Evolutionary conservation across 1,284 basidiomycete species (phyloP).

Genomic region (Cronartium quercuum): DNA sequence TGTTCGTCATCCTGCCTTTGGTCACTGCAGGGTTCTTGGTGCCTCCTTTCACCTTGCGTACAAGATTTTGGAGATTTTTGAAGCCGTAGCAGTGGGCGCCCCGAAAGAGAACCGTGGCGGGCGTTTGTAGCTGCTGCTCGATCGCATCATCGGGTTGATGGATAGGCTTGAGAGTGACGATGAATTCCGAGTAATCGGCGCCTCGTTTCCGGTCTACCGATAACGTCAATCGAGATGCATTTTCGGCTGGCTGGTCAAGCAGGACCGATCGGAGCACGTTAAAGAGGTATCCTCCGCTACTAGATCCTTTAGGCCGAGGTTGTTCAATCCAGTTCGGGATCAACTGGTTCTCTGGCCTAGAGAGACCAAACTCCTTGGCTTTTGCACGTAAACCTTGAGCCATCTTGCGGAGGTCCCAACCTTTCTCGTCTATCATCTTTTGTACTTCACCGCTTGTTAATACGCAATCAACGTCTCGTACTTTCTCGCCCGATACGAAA

Average conservation of each 20-base stretch:
- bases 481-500: conserved; percentile 70
- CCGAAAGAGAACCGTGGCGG: conserved; percentile 66
- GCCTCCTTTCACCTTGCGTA: conserved; percentile 83
- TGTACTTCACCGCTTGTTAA: conserved; percentile 94
- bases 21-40: conserved; percentile 52
- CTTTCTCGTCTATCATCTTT: conserved; percentile 71
- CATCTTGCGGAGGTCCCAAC: conserved; percentile 60
- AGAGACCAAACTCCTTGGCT: conserved; percentile 55
- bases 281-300: conserved; percentile 60
- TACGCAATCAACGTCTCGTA: conserved; percentile 92
- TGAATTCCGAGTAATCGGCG: conserved; percentile 18
- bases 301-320: conserved; percentile 59
- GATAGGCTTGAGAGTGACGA: background rate
- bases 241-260: background rate
- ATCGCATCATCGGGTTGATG: conserved; percentile 44
- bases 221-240: background rate
- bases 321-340: conserved; percentile 55
- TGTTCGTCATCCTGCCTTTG: too few relatives aligned
- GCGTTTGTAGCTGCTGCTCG: conserved; percentile 48
- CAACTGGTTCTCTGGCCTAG: conserved; percentile 50
- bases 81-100: conserved; percentile 97
- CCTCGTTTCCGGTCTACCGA: conserved; percentile 51
- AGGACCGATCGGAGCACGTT: conserved; percentile 49
- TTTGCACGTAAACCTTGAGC: conserved; percentile 29
- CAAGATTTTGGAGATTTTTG: conserved; percentile 92